Evolutionary conservation across 768 basidiomycete species (phyloP).

Genomic region (Wakefieldia striispora): DNA sequence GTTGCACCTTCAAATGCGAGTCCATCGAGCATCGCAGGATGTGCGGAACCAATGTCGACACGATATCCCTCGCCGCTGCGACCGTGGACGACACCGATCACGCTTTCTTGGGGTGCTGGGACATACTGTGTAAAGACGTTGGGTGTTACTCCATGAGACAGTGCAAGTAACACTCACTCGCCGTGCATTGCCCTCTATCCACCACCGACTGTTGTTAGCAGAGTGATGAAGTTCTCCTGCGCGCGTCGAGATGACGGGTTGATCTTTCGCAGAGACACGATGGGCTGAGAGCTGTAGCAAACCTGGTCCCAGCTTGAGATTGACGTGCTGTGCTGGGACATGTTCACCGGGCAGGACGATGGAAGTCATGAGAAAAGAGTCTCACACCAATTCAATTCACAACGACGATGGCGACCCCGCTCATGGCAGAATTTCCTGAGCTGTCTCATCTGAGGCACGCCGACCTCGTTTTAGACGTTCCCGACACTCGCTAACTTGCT

Average conservation of each 20-base stretch:
- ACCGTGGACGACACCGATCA: constrained; percentile 79
- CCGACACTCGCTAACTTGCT: constrained; percentile 7
- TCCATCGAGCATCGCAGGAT: constrained; percentile 80
- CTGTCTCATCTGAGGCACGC: constrained; percentile 69
- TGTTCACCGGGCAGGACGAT: constrained; percentile 79
- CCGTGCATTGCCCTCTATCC: constrained; percentile 84
- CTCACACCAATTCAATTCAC: constrained; percentile 1
- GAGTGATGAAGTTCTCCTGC: constrained; percentile 71
- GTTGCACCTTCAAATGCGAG: constrained; percentile 96
- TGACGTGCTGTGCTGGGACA: constrained; percentile 71
- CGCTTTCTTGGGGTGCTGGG: constrained; percentile 85
- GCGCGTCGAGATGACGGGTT: constrained; percentile 55
- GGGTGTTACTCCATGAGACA: background rate
- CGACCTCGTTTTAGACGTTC: constrained; percentile 2
- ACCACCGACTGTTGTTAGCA: constrained; percentile 74
- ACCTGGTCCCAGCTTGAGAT: constrained; percentile 86
- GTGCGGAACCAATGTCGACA: constrained; percentile 91
- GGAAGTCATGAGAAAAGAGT: constrained; percentile 40
- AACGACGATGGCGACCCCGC: constrained; percentile 35
- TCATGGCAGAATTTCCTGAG: constrained; percentile 69
- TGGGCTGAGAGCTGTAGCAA: constrained; percentile 49
- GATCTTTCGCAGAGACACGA: constrained; percentile 18
- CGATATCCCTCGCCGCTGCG: constrained; percentile 87
- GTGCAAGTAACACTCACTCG: constrained; percentile 56
- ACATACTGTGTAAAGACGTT: constrained; percentile 61